Conservation (phyloP, 78 protist species). For the Chrysochromulina parva region DNA sequence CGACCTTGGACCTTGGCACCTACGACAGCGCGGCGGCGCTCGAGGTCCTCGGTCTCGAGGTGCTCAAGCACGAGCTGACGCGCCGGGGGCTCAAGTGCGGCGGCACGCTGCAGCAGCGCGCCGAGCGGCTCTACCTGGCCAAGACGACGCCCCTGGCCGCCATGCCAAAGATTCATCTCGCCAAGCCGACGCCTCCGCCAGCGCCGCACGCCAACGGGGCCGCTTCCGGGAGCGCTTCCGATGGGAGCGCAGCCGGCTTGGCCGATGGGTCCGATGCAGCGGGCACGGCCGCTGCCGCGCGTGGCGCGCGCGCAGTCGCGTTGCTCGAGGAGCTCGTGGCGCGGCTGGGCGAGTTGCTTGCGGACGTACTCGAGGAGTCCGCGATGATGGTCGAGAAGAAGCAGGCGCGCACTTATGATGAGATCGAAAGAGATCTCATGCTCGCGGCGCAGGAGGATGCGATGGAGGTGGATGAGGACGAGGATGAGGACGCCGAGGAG, state of each 20-base stretch:
- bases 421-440: slow-evolving; percentile 26
- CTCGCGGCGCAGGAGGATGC: slow-evolving; percentile 6
- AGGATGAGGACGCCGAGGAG: slow-evolving; percentile 62
- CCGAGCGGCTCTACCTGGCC: neutral
- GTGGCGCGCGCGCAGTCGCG: neutral
- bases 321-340: neutral
- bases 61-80: slow-evolving; percentile 4
- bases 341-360: neutral
- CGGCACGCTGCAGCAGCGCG: slow-evolving; percentile 18
- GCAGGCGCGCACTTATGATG: slow-evolving; percentile 41
- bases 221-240: neutral
- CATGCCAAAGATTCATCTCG: neutral
- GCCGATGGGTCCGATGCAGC: too few relatives aligned
- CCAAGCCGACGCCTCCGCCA: neutral
- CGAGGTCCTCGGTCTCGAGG: neutral
- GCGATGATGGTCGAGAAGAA: neutral
- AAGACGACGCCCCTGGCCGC: neutral
- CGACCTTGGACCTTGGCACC: neutral
- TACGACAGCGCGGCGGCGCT: neutral
- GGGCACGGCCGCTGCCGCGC: neutral
- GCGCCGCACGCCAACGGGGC: neutral
- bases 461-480: slow-evolving; percentile 63
- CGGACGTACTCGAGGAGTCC: neutral
- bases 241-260: neutral
- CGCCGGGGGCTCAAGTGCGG: slow-evolving; percentile 27